Evolutionary conservation across 2,329 filamentous ascomycete species (phyloP).

Genomic region (Xylaria multiplex): DNA sequence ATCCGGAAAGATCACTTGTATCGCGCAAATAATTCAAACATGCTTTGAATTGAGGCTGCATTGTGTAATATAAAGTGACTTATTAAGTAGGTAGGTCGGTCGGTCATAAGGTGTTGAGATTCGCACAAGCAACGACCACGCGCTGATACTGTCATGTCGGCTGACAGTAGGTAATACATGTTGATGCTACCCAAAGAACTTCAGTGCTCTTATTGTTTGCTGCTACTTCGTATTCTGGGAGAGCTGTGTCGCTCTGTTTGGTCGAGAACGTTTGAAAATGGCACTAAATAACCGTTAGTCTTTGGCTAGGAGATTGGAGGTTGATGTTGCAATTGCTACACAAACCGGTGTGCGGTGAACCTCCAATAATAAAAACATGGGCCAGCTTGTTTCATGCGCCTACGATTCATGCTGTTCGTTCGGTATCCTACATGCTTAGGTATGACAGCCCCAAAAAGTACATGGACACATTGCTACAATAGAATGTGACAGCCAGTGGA

Average conservation of each 20-base stretch:
- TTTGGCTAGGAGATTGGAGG: not conserved
- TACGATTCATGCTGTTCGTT: slow-evolving; percentile 20
- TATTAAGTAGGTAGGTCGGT: not conserved
- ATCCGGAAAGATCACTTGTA: slow-evolving; percentile 7
- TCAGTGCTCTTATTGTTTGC: not conserved
- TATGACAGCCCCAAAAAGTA: slow-evolving; percentile 9
- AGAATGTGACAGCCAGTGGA: slow-evolving; percentile 15
- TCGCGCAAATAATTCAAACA: slow-evolving; percentile 4
- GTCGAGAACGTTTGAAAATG: slow-evolving; percentile 12
- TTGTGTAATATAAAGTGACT: slow-evolving; percentile 20
- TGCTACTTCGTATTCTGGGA: slow-evolving; percentile 18
- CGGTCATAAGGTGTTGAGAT: too few species aligned
- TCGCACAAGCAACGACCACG: too few species aligned
- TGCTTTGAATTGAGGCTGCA: slow-evolving; percentile 12
- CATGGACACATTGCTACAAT: not conserved
- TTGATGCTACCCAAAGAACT: slow-evolving; percentile 22
- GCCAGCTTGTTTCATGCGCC: slow-evolving; percentile 21
- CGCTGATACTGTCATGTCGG: not conserved
- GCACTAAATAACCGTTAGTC: not conserved
- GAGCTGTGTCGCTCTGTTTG: slow-evolving; percentile 11
- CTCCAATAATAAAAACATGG: slow-evolving; percentile 12
- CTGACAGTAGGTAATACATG: slow-evolving; percentile 12
- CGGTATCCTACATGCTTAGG: not conserved
- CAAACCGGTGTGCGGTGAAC: slow-evolving; percentile 15
- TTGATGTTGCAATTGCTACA: slow-evolving; percentile 31